Evolutionary conservation across 495 filamentous ascomycete genomes (phyloP), one percentile per base, ranked within the genome.

Genomic region (Penicillium flavigenum): DNA sequence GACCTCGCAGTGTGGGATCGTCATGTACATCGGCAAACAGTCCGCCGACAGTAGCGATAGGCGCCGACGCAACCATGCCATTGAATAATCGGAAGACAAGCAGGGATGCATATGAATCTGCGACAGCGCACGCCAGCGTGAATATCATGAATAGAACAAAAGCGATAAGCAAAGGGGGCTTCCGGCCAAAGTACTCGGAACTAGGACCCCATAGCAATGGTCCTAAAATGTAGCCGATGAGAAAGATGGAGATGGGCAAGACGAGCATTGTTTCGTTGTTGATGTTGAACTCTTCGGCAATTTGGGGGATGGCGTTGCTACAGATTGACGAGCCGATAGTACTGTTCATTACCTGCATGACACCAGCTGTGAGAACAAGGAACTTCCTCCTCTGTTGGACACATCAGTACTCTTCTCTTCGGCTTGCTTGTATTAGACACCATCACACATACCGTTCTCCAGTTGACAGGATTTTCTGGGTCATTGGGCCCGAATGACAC

Each of bases 181-280:
- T 79, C 32, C 88, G 78, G 9, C 88, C 88, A 58, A 85, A 85
- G n/a, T 83, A 77, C 63, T 90, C 88, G 47, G 83, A 87, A 16
- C 89, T 70, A 0, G 88, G 88, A 0, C 84, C 86, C 72, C 85
- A 88, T 4, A 87, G 47, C 14, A 88, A 53, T 0, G 87, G 85
- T 0, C 85, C 87, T 24, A 86, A 58, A 31, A 85, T 75, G 59
- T 88, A 89, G 24, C 87, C 89, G 31, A 90, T 76, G 0, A 91
- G 74, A 56, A 83, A 92, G 6, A 89, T 82, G 0, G 88, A 90
- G 10, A 88, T 88, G 1, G 89, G 89, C 3, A 92, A 77, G n/a
- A 89, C 84, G 11, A 85, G 74, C 17, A 81, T 74, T 43, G 73
- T 71, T 43, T 85, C 64, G 36, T 82, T 79, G 3, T 76, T 79